phyloP scores from a whole-genome alignment of 371 early-diverging fungal genomes.

The Furculomyces boomerangus region DNA sequence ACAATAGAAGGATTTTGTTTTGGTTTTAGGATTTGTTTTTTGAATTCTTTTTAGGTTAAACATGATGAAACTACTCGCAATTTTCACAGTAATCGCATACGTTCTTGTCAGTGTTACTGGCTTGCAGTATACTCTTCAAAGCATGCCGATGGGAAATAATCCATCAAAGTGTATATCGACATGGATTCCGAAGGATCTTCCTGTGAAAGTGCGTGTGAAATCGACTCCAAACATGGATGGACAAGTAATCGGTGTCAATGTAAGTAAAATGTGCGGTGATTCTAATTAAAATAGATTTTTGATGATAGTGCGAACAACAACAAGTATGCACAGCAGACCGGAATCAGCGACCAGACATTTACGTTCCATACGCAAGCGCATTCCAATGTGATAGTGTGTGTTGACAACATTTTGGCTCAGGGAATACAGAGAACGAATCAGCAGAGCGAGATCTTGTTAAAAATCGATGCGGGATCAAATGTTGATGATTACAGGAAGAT shows the following conservation, averaged over 20 bases:
- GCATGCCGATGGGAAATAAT: conserved; percentile 3
- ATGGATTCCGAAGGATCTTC: conserved; percentile 45
- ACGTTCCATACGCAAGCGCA: conserved; percentile 62
- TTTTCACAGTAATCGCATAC: neutral
- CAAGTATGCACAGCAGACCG: conserved; percentile 35
- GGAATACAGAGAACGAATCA: conserved; percentile 27
- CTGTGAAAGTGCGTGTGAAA: conserved; percentile 52
- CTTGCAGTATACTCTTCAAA: neutral
- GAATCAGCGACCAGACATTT: conserved; percentile 30
- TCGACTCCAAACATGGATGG: conserved; percentile 36
- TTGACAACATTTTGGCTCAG: conserved; percentile 54
- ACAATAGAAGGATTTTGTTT: no score
- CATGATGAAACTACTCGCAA: neutral
- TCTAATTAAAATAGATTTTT: conserved; percentile 24
- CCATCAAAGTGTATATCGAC: conserved; percentile 48
- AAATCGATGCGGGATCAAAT: conserved; percentile 73
- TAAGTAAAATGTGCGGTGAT: neutral
- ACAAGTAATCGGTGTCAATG: conserved; percentile 36
- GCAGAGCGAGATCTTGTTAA: conserved; percentile 40
- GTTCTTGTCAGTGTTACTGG: neutral
- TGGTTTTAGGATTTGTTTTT: no score
- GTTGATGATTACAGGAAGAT: conserved; percentile 49
- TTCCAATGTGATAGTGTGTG: conserved; percentile 69
- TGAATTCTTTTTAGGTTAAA: neutral
- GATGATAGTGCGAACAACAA: conserved; percentile 41